These are phyloP conservation scores for Tetracladium setigerum DNA, from an alignment of 495 filamentous ascomycete genomes.

Conservation along the genomic window DNA sequence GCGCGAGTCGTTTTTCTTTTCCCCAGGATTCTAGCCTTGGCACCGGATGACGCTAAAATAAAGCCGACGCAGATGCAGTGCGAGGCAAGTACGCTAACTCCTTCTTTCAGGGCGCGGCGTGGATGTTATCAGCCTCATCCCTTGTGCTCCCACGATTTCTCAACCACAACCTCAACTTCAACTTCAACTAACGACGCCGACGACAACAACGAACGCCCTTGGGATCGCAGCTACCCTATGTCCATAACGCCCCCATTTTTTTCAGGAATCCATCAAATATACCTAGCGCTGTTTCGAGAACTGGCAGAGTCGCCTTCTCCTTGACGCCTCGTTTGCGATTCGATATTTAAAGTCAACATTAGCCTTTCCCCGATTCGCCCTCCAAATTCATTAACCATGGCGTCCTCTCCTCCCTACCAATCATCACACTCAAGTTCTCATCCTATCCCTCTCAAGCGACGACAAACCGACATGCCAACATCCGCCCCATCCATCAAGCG, in stretches of 20 bases:
- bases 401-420: slow-evolving; percentile 46
- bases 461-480: slow-evolving; percentile 41
- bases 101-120: not conserved
- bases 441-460: slow-evolving; percentile 52
- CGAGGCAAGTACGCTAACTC: no score
- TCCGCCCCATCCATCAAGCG: slow-evolving; percentile 45
- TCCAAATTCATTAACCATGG: not conserved
- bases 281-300: not conserved
- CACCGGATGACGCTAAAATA: not conserved
- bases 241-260: not conserved
- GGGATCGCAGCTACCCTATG: not conserved
- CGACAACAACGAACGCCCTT: not conserved
- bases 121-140: no score
- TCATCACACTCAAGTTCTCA: slow-evolving; percentile 32
- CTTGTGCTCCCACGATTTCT: no score
- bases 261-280: not conserved
- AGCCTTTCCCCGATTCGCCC: not conserved
- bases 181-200: not conserved
- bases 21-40: not conserved
- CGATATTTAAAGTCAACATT: not conserved
- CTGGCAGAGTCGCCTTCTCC: not conserved
- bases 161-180: no score
- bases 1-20: slow-evolving; percentile 3
- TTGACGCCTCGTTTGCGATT: not conserved
- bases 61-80: not conserved